Base-by-base conservation (phyloP, 306 rosid genomes). In the Dicorynia guianensis region DNA sequence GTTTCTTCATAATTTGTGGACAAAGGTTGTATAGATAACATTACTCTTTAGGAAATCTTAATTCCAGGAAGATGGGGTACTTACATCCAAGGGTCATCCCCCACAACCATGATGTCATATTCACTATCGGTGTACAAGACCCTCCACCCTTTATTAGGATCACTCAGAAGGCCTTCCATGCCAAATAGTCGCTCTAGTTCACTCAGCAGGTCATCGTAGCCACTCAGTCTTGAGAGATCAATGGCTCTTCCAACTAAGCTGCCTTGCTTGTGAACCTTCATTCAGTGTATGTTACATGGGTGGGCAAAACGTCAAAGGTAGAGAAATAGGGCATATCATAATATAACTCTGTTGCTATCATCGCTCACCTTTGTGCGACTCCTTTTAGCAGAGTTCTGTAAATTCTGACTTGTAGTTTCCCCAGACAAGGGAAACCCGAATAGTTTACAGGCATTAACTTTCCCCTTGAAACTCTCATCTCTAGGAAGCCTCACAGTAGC, bases 221-320 rank as follows among this genome's bases (percentile, higher is more conserved):
- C 83, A 79, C 73, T 87, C 83, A 94, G 69, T 82, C 87, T 88
- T 20, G 96, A 88, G 83, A 94, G 98, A 84, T 94, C 98, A 75
- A 94, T 83, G 76, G 98, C 96, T 88, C 98, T 90, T 81, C 97
- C 98, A 15, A 92, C 98, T 75, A 91, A 81, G 88, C 96, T 94
- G 79, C 97, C 97, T 88, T 94, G 98, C 91, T 94, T 91, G 95
- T 94, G 98, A 90, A 94, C 98, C 98, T 94, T 91, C 96, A 86
- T 77, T 84, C 78, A 84, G 74, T 53, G 81, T 64, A 85, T 82
- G 79, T 62, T 77, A 86, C 79, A 76, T 76, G 77, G 89, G 85
- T 82, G 63, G 83, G 87, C 80, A 87, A 87, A 77, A 58, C 71
- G 76, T 84, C 83, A 78, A 83, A 78, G 76, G 72, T 70, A 85